Evolutionary conservation across 306 rosid genomes (phyloP).

Genomic region (Casuarina glauca): DNA sequence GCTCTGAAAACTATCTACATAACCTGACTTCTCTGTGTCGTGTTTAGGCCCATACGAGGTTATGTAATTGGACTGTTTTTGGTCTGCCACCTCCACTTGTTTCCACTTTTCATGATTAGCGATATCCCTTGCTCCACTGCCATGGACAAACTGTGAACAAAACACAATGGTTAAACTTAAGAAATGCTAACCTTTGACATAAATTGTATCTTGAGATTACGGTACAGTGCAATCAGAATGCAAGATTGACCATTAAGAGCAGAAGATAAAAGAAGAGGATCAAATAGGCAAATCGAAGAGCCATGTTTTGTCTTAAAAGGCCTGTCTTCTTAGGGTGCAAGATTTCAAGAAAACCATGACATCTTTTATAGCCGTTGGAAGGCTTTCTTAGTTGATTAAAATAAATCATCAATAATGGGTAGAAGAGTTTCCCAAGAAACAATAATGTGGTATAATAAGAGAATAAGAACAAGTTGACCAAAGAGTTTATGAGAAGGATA

Average conservation of each 20-base stretch:
- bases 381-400: constrained; percentile 1
- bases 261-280: constrained; percentile 14
- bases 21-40: neutral
- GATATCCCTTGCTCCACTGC: constrained; percentile 25
- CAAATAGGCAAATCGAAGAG: constrained; percentile 13
- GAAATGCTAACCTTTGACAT: neutral
- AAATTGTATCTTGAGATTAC: neutral
- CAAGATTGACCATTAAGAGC: constrained; percentile 10
- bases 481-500: neutral
- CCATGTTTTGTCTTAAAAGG: neutral
- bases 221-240: neutral
- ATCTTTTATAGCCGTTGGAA: neutral
- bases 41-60: neutral
- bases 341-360: neutral
- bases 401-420: neutral
- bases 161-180: neutral
- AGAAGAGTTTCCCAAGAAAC: neutral
- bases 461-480: neutral
- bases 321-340: neutral
- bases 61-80: no score
- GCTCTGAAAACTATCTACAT: neutral
- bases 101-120: neutral
- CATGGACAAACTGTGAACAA: constrained; percentile 5
- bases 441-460: neutral
- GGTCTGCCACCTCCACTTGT: no score